phyloP scores from a whole-genome alignment of 2,329 filamentous ascomycete species.

The Claviceps sp. region DNA sequence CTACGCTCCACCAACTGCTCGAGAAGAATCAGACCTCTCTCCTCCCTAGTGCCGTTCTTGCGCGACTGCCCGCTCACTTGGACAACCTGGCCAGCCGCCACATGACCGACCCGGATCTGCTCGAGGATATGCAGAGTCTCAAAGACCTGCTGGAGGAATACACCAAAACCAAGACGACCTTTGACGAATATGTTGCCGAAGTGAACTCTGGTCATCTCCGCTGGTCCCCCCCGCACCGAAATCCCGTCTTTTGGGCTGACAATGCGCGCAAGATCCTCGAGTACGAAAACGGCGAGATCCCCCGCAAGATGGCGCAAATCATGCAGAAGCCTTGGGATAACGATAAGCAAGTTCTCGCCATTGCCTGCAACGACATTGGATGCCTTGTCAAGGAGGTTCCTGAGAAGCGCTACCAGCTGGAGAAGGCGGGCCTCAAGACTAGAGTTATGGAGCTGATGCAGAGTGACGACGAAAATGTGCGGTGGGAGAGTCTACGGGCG shows the following conservation, averaged over 20 bases:
- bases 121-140: constrained; percentile 47
- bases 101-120: constrained; percentile 49
- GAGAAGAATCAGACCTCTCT: constrained; percentile 53
- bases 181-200: constrained; percentile 84
- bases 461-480: constrained; percentile 72
- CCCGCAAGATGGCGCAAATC: constrained; percentile 74
- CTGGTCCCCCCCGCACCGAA: constrained; percentile 86
- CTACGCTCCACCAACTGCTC: constrained; percentile 80
- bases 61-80: constrained; percentile 59
- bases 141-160: constrained; percentile 54
- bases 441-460: constrained; percentile 90
- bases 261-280: constrained; percentile 82
- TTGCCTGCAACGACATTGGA: constrained; percentile 89
- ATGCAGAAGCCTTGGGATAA: constrained; percentile 60
- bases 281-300: constrained; percentile 63
- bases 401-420: constrained; percentile 65
- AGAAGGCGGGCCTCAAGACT: constrained; percentile 73
- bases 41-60: constrained; percentile 76
- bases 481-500: constrained; percentile 85
- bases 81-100: constrained; percentile 49
- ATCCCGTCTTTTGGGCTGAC: constrained; percentile 78
- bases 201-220: constrained; percentile 75
- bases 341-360: constrained; percentile 78
- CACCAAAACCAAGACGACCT: constrained; percentile 58
- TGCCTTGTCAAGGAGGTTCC: constrained; percentile 78